phyloP scores from a whole-genome alignment of 2,329 filamentous ascomycete genomes.

The Epichloe sp. region DNA sequence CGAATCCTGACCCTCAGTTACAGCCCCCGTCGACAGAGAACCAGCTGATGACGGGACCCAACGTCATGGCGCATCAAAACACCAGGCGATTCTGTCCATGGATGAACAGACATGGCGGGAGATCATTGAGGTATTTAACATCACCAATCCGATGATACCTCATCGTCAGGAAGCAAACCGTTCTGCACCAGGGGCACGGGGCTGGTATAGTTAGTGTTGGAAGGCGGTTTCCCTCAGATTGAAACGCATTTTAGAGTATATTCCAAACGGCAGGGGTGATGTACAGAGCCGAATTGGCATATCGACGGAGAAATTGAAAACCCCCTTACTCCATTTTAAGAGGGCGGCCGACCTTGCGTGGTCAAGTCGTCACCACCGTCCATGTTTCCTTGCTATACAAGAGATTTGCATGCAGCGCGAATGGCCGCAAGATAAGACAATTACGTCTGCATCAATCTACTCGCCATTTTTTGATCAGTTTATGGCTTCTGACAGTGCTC shows the following conservation, averaged over 20 bases:
- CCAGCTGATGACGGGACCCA: conserved; percentile 32
- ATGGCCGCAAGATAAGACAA: too few relatives aligned
- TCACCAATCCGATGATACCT: conserved; percentile 72
- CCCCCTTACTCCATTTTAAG: not conserved
- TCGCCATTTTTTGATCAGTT: too few relatives aligned
- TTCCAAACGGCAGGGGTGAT: not conserved
- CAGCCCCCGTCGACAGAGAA: conserved; percentile 25
- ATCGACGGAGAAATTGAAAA: not conserved
- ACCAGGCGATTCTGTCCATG: conserved; percentile 80
- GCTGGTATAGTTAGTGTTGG: conserved; percentile 50
- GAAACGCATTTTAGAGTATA: not conserved
- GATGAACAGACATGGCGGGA: conserved; percentile 76
- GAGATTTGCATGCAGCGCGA: too few relatives aligned
- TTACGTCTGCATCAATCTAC: too few relatives aligned
- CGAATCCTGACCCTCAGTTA: not conserved
- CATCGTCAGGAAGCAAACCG: conserved; percentile 52
- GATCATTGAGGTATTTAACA: conserved; percentile 61
- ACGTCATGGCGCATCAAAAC: conserved; percentile 46
- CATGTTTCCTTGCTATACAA: too few relatives aligned
- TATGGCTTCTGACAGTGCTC: too few relatives aligned
- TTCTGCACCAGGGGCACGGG: conserved; percentile 38
- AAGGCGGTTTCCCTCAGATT: not conserved
- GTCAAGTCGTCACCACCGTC: too few relatives aligned
- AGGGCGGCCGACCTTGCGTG: too few relatives aligned
- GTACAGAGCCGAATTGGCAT: not conserved